Evolutionary conservation across 495 filamentous ascomycete genomes (phyloP).

Genomic region (Choiromyces venosus): DNA sequence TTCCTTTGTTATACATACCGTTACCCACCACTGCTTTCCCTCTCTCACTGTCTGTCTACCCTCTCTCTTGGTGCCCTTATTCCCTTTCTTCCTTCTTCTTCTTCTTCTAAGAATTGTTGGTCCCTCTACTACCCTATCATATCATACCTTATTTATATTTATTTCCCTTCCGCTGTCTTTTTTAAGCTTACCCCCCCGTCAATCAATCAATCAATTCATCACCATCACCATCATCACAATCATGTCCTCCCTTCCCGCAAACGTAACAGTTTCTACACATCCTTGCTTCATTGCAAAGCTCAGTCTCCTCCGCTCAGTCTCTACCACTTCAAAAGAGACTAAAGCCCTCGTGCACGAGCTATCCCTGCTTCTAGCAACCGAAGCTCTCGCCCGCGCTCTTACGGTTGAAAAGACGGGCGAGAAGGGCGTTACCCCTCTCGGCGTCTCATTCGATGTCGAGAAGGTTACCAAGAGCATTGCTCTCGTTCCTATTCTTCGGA

Average conservation of each 20-base stretch:
- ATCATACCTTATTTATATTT: too few relatives aligned
- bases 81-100: background rate
- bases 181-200: background rate
- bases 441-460: constrained; percentile 60
- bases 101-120: background rate
- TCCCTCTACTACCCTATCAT: background rate
- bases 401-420: constrained; percentile 29
- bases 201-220: background rate
- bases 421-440: constrained; percentile 71
- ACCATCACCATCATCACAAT: constrained; percentile 17
- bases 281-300: constrained; percentile 85
- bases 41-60: background rate
- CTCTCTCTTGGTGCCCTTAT: background rate
- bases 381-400: constrained; percentile 69
- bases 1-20: background rate
- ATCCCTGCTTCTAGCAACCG: constrained; percentile 69
- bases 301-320: constrained; percentile 71
- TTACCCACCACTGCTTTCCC: background rate
- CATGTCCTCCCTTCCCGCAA: constrained; percentile 52
- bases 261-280: constrained; percentile 78
- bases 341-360: constrained; percentile 81
- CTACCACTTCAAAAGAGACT: constrained; percentile 66
- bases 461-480: constrained; percentile 56
- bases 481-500: constrained; percentile 86
- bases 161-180: background rate